Percentiles rank a stretch among this genome's conserved stretches.
Evolutionary conservation across 2,329 filamentous ascomycete genomes (phyloP).

Genomic region (Xylaria sp.): DNA sequence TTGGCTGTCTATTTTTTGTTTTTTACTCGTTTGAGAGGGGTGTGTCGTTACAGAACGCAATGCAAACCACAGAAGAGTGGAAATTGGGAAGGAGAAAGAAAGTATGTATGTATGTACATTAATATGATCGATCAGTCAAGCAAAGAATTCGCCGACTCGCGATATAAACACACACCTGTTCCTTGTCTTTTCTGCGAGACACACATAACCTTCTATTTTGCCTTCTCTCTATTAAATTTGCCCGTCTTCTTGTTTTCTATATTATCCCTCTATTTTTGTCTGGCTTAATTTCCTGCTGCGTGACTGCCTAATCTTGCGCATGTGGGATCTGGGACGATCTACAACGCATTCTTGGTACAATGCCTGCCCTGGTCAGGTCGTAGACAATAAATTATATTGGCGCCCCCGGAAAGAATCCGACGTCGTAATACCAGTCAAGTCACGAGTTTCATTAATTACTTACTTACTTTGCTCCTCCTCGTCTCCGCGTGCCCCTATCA

Average conservation of each 20-base stretch:
- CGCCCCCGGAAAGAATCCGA: conserved; percentile 17
- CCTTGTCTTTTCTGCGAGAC: background rate
- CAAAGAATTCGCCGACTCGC: conserved; percentile 13
- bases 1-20: background rate
- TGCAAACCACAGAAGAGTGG: background rate
- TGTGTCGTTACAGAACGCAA: conserved; percentile 28
- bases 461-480: conserved; percentile 5
- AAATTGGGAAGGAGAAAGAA: conserved; percentile 1
- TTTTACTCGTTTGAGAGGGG: conserved; percentile 4
- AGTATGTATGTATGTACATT: conserved; percentile 32
- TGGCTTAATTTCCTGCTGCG: conserved; percentile 24
- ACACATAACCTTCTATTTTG: background rate
- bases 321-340: conserved; percentile 31
- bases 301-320: conserved; percentile 32
- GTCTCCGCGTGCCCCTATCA: conserved; percentile 63
- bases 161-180: conserved; percentile 2
- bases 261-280: background rate
- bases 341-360: conserved; percentile 16
- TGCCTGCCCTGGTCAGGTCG: conserved; percentile 18
- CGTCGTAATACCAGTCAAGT: conserved; percentile 11
- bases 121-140: conserved; percentile 24
- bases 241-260: background rate
- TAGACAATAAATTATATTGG: conserved; percentile 16
- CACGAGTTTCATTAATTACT: background rate
- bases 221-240: background rate